Evolutionary conservation across 2,329 filamentous ascomycete genomes (phyloP), one percentile per base, ranked within the genome.

Genomic region (Trichoderma afroharzianum): DNA sequence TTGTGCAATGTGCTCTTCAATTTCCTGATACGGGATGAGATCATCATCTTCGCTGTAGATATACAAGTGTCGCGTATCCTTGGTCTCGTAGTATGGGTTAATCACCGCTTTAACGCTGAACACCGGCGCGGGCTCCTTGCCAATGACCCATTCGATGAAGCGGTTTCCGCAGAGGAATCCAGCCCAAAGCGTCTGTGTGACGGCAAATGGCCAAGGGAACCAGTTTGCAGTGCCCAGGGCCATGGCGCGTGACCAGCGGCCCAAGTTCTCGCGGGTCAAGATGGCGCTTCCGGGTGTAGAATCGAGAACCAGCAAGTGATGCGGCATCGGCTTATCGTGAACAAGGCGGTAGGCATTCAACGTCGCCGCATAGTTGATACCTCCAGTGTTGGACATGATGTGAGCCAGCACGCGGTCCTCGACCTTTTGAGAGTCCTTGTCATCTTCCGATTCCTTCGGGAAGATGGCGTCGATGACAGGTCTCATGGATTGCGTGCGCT

Each of bases 351-450:
- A 88, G 0, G 83, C 85, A 72, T 87, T 81, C 14, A 88, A 75
- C 0, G 85, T 83, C 1, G 86, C 82, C 0, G 84, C 85, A 63
- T 83, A 82, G 80, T 85, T 87, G 71, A 87, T 87, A 18, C 83
- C 86, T 15, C 88, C 88, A 0, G 87, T 88, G 77, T 88, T 90
- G 72, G 87, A 89, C 83, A 90, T 88, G 74, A 81, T 80, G 70
- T 89, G 87, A 1, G 87, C 76, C 21, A 89, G 78, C 14, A 89
- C 79, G 6, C 74, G 72, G 3, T 82, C 53, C 43, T 71, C 61
- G 4, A 36, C 24, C 21, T 28, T 47, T 26, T 63, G 43, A 12
- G 12, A 21, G 9, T 79, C 62, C 78, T 72, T 76, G 71, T 26
- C 74, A 75, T 62, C 73, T 14, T 71, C 73, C 4, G 71, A 62